These are phyloP conservation scores for Chloris gayana DNA, from an alignment of 176 grass and related monocot species.

Conservation along the genomic window DNA sequence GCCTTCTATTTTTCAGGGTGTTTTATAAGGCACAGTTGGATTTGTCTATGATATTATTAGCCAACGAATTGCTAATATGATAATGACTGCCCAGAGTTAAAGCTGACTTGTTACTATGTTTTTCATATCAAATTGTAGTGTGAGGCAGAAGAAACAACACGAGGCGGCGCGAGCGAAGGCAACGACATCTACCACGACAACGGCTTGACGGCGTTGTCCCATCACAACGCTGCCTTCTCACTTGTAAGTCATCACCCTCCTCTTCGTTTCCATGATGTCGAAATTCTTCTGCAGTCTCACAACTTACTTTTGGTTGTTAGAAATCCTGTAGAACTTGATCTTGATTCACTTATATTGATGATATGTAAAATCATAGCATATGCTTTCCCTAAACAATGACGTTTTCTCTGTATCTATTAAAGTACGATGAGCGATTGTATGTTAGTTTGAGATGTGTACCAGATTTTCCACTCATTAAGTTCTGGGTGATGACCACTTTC, in stretches of 20 bases:
- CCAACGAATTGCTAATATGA: too few species aligned
- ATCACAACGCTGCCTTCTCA: too few species aligned
- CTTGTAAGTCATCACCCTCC: too few species aligned
- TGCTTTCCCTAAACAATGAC: background rate
- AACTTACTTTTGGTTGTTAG: background rate
- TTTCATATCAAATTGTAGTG: too few species aligned
- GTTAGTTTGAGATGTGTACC: background rate
- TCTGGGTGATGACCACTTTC: background rate
- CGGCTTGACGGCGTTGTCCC: too few species aligned
- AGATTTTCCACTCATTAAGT: slow-evolving; percentile 8
- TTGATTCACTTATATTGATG: background rate
- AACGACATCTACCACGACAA: too few species aligned
- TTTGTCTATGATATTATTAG: too few species aligned
- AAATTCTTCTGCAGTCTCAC: background rate
- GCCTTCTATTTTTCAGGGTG: slow-evolving; percentile 16
- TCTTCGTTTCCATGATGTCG: background rate
- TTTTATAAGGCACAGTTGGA: too few species aligned
- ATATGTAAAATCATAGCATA: slow-evolving; percentile 1
- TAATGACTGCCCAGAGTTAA: too few species aligned
- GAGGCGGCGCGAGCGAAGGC: too few species aligned
- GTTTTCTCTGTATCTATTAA: background rate
- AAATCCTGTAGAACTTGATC: background rate
- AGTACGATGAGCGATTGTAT: background rate
- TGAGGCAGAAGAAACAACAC: too few species aligned
- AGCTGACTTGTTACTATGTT: too few species aligned